Evolutionary conservation across 2,329 filamentous ascomycete genomes (phyloP).

Genomic region (Fusarium sp.): DNA sequence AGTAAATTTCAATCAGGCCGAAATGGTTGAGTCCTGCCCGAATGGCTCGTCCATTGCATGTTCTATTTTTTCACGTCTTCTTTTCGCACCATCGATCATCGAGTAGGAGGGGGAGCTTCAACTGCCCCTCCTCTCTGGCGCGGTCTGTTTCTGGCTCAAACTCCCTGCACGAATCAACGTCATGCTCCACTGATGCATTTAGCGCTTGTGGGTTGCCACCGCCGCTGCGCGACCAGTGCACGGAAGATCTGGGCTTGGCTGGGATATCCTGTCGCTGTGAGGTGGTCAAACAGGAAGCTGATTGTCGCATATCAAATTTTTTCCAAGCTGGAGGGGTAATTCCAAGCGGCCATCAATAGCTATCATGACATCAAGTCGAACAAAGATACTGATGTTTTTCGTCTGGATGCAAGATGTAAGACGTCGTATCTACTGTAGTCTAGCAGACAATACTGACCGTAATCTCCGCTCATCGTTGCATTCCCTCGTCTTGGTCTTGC

Average conservation of each 20-base stretch:
- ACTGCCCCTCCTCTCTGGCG: slow-evolving; percentile 48
- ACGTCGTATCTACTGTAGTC: too few relatives aligned
- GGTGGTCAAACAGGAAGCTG: slow-evolving; percentile 42
- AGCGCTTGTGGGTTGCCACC: slow-evolving; percentile 48
- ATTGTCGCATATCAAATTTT: slow-evolving; percentile 32
- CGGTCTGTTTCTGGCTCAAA: slow-evolving; percentile 43
- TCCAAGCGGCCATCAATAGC: slow-evolving; percentile 10
- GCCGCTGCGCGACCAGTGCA: slow-evolving; percentile 43
- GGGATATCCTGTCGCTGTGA: slow-evolving; percentile 20
- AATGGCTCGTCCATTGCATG: neutral
- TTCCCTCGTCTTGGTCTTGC: slow-evolving; percentile 22
- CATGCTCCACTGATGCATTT: slow-evolving; percentile 51
- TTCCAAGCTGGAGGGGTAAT: slow-evolving; percentile 37
- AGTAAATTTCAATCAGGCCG: neutral
- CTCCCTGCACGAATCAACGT: slow-evolving; percentile 51
- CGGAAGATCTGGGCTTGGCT: slow-evolving; percentile 43
- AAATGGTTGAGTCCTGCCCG: slow-evolving; percentile 3
- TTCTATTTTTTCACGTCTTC: neutral
- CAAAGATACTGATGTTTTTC: neutral
- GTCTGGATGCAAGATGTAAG: neutral
- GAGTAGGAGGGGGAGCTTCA: slow-evolving; percentile 42
- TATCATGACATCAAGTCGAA: slow-evolving; percentile 18
- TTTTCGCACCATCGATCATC: slow-evolving; percentile 30
- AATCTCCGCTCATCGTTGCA: slow-evolving; percentile 30
- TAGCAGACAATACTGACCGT: neutral